A percentile compares a stretch with the other conserved stretches of the same genome.
Evolutionary conservation across 2,329 filamentous ascomycete genomes (phyloP).

Genomic region (Pseudopyricularia javanii): DNA sequence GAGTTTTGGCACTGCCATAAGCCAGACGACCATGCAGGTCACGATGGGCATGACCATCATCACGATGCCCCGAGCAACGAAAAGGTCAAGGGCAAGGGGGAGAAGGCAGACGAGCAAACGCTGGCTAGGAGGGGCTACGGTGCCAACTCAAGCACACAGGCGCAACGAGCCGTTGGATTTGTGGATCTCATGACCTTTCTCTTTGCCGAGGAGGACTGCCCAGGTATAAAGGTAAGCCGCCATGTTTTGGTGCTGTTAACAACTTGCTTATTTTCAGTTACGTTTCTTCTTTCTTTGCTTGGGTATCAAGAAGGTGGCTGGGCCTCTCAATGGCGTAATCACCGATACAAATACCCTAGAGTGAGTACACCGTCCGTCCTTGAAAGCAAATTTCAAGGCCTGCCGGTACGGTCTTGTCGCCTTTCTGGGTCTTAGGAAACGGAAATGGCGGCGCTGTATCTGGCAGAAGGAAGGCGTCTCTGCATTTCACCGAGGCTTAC

Average conservation of each 20-base stretch:
- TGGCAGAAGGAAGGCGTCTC: conserved; percentile 18
- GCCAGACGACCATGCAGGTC: conserved; percentile 31
- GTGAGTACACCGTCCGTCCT: conserved; percentile 21
- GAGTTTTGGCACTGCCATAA: conserved; percentile 99
- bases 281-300: conserved; percentile 3
- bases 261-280: background rate
- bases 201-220: conserved; percentile 55
- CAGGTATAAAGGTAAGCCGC: conserved; percentile 23
- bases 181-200: conserved; percentile 73
- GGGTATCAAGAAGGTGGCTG: conserved; percentile 51
- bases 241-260: background rate
- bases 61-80: conserved; percentile 3
- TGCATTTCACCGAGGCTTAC: conserved; percentile 32
- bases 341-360: conserved; percentile 63
- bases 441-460: conserved; percentile 5
- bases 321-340: conserved; percentile 39
- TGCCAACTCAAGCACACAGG: conserved; percentile 62
- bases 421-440: conserved; percentile 5
- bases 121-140: conserved; percentile 64
- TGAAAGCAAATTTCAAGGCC: conserved; percentile 6
- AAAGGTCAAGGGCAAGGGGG: background rate
- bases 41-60: conserved; percentile 18
- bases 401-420: background rate
- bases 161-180: conserved; percentile 56
- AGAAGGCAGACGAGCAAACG: conserved; percentile 25